Evolutionary conservation across 345 rosid species (phyloP).

Genomic region (Eutrema japonicum): DNA sequence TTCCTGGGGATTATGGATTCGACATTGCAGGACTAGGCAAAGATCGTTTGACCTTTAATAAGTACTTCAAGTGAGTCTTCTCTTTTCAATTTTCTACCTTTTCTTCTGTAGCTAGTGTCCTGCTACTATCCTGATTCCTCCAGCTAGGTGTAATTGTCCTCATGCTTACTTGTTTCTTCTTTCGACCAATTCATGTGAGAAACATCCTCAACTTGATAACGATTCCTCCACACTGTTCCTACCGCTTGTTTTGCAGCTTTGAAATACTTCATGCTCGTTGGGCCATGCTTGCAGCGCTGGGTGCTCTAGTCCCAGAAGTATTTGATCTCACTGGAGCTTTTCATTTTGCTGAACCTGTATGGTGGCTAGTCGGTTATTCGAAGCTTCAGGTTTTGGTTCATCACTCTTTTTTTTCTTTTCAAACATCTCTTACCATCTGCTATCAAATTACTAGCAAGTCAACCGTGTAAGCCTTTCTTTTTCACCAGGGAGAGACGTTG

Average conservation of each 20-base stretch:
- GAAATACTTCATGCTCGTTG: conserved; percentile 96
- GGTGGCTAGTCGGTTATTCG: conserved; percentile 97
- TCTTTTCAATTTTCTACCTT: neutral
- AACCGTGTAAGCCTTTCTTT: neutral
- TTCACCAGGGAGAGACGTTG: conserved; percentile 80
- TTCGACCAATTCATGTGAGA: too few relatives aligned
- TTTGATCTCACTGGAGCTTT: conserved; percentile 71
- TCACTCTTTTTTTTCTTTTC: neutral
- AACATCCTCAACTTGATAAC: too few relatives aligned
- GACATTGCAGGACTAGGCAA: conserved; percentile 80
- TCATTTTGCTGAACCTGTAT: conserved; percentile 84
- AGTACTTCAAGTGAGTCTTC: conserved; percentile 73
- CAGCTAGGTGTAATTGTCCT: neutral
- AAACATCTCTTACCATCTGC: too few relatives aligned
- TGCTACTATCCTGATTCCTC: neutral
- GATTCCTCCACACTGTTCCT: neutral
- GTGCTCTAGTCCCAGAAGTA: conserved; percentile 83
- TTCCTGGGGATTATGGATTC: conserved; percentile 95
- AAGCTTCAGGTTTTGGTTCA: conserved; percentile 66
- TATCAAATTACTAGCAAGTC: neutral
- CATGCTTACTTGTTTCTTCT: conserved; percentile 4
- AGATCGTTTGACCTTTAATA: conserved; percentile 65
- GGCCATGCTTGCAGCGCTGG: conserved; percentile 97
- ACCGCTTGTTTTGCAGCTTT: conserved; percentile 58
- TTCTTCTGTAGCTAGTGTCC: neutral